These are phyloP conservation scores for Borovskyia barvae DNA, from an alignment of 208 protist genomes.

Conservation along the genomic window DNA sequence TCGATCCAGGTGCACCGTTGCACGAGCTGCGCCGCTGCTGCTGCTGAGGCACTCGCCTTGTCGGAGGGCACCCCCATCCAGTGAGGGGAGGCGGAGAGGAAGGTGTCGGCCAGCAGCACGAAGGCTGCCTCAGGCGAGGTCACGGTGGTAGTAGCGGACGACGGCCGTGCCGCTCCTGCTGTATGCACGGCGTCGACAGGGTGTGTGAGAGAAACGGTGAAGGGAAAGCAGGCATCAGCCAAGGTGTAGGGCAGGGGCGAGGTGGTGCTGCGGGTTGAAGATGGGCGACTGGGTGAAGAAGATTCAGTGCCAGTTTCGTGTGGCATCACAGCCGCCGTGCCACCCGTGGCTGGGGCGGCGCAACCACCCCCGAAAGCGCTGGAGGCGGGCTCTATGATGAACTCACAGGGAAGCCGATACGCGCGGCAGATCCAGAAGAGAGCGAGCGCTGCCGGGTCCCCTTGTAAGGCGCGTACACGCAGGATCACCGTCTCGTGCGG, in stretches of 20 bases:
- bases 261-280: not conserved
- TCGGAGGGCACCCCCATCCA: conserved; percentile 27
- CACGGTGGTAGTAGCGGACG: conserved; percentile 6
- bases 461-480: conserved; percentile 47
- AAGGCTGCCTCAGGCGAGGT: conserved; percentile 27
- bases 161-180: not conserved
- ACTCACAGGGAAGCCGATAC: conserved; percentile 57
- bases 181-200: not conserved
- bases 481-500: conserved; percentile 21
- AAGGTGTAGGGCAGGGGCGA: conserved; percentile 24
- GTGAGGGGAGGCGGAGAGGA: conserved; percentile 24
- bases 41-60: not conserved
- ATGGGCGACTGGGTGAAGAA: not conserved
- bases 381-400: conserved; percentile 52
- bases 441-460: conserved; percentile 62
- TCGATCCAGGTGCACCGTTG: conserved; percentile 32
- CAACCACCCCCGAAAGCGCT: conserved; percentile 7
- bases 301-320: not conserved
- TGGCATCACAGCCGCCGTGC: not conserved
- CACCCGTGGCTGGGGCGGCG: not conserved
- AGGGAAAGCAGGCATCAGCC: conserved; percentile 30
- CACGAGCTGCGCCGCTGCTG: not conserved
- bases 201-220: conserved; percentile 10
- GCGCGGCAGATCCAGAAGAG: conserved; percentile 77
- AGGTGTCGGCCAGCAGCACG: conserved; percentile 19